These are phyloP conservation scores for Zangia roseola DNA, from an alignment of 768 basidiomycete genomes.

Conservation along the genomic window DNA sequence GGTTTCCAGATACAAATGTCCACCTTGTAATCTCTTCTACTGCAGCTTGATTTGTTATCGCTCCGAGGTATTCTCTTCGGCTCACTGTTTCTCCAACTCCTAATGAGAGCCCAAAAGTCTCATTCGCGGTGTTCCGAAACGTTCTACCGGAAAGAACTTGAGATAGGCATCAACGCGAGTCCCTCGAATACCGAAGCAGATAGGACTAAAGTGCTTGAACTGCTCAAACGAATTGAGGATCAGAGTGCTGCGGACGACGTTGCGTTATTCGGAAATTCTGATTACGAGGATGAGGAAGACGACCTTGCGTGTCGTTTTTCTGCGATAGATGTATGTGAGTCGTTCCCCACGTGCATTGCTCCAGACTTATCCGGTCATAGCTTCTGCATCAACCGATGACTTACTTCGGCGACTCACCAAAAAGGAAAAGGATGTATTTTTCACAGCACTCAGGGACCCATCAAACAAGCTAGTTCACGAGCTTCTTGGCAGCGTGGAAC, in stretches of 20 bases:
- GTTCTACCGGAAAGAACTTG: slow-evolving; percentile 77
- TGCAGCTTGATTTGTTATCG: slow-evolving; percentile 82
- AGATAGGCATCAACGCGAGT: slow-evolving; percentile 55
- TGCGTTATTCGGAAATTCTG: slow-evolving; percentile 29
- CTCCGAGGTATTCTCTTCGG: slow-evolving; percentile 50
- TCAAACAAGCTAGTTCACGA: slow-evolving; percentile 57
- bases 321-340: slow-evolving; percentile 61
- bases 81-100: neutral
- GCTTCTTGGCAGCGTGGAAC: slow-evolving; percentile 56
- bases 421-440: slow-evolving; percentile 61
- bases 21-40: slow-evolving; percentile 76
- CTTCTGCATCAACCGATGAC: slow-evolving; percentile 50
- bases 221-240: slow-evolving; percentile 74
- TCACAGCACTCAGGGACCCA: slow-evolving; percentile 58
- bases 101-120: slow-evolving; percentile 30
- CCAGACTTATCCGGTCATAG: slow-evolving; percentile 34
- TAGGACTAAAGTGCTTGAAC: slow-evolving; percentile 60
- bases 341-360: neutral
- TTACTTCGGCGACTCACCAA: slow-evolving; percentile 62
- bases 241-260: slow-evolving; percentile 43
- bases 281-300: slow-evolving; percentile 40
- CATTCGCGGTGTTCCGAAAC: slow-evolving; percentile 78
- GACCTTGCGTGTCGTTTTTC: slow-evolving; percentile 53
- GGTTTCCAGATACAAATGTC: slow-evolving; percentile 78
- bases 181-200: slow-evolving; percentile 59